These are phyloP conservation scores for Hordeum pubiflorum DNA, from an alignment of 202 grass and related monocot genomes.

Conservation along the genomic window DNA sequence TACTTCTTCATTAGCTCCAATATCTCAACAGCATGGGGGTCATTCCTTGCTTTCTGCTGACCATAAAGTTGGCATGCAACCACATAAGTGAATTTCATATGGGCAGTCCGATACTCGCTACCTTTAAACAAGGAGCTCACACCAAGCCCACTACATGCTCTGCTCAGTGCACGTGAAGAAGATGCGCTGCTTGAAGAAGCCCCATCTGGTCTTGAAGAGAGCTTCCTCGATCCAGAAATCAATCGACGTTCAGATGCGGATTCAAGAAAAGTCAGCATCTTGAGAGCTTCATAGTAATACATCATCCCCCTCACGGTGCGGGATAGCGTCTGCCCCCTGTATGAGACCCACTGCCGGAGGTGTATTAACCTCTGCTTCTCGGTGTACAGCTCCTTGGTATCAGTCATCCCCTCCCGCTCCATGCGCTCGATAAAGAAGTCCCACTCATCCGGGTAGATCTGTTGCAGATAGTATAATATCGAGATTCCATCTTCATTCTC, in stretches of 20 bases:
- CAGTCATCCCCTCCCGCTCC: conserved; percentile 70
- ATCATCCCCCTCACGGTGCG: conserved; percentile 95
- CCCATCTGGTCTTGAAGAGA: too few species aligned
- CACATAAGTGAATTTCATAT: conserved; percentile 98
- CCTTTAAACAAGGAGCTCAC: conserved; percentile 84
- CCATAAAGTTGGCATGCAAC: conserved; percentile 98
- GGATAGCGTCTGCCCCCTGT: conserved; percentile 82
- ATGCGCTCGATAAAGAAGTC: conserved; percentile 79
- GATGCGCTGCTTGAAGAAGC: conserved; percentile 26
- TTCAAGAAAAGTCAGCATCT: conserved; percentile 94
- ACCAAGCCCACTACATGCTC: conserved; percentile 41
- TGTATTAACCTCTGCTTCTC: conserved; percentile 48
- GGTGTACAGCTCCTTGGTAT: too few species aligned
- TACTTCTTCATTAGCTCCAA: conserved; percentile 89
- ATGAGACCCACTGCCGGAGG: conserved; percentile 85
- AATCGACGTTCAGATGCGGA: conserved; percentile 36
- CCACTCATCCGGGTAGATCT: conserved; percentile 94
- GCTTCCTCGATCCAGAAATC: too few species aligned
- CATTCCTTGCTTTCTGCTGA: conserved; percentile 78
- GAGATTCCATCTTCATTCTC: conserved; percentile 96
- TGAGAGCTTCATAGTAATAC: conserved; percentile 96
- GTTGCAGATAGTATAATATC: conserved; percentile 76
- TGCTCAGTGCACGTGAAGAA: conserved; percentile 50
- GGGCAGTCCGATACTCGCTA: conserved; percentile 63
- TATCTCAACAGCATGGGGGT: conserved; percentile 71